Percentiles rank a stretch among this genome's conserved stretches.
Conservation (phyloP, 345 rosid genomes). For the Gossypium bickii region DNA sequence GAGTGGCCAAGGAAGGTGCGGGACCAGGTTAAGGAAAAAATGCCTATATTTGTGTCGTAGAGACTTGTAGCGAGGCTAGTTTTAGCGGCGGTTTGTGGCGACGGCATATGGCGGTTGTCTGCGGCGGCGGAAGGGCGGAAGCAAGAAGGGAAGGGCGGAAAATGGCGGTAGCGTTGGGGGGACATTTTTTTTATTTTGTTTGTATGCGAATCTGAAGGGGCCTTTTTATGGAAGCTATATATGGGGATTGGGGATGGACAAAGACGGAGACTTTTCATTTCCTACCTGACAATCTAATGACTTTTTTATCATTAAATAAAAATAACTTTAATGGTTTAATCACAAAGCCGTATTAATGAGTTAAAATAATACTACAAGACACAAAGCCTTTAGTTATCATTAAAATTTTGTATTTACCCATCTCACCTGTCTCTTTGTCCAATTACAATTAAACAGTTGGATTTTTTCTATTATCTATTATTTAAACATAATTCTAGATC, state of each 20-base stretch:
- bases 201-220: conserved; percentile 2
- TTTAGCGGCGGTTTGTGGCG: conserved; percentile 34
- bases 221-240: conserved; percentile 8
- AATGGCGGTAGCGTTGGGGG: conserved; percentile 20
- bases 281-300: neutral
- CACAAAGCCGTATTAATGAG: neutral
- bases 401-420: too few species aligned
- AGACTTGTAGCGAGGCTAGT: conserved; percentile 59
- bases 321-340: neutral
- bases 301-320: neutral
- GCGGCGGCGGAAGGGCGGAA: conserved; percentile 36
- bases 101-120: conserved; percentile 16
- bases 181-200: conserved; percentile 42
- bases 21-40: conserved; percentile 87
- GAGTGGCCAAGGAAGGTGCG: conserved; percentile 70
- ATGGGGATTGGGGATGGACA: neutral
- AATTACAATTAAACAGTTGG: too few species aligned
- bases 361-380: neutral
- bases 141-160: conserved; percentile 37
- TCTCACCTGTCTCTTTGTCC: too few species aligned
- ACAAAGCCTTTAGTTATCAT: neutral
- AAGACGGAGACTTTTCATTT: conserved; percentile 4
- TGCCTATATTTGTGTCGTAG: conserved; percentile 70
- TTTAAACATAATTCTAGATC: too few species aligned
- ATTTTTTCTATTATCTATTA: too few species aligned